Evolutionary conservation across 345 rosid genomes (phyloP).

Genomic region (Alliaria petiolata): DNA sequence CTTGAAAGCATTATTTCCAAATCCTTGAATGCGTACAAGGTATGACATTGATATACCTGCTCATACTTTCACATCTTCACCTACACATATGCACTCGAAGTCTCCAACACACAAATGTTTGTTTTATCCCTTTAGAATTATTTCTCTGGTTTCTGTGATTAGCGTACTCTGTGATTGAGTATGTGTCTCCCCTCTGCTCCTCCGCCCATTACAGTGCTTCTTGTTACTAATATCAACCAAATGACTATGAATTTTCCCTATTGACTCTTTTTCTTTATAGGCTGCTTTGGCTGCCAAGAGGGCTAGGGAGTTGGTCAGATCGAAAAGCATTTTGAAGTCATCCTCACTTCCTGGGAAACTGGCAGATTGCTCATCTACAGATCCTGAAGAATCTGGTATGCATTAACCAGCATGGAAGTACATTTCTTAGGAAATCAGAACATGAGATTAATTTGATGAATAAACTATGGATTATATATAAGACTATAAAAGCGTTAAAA

Average conservation of each 20-base stretch:
- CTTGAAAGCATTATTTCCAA: slow-evolving; percentile 91
- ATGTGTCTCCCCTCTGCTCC: not conserved
- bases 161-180: not conserved
- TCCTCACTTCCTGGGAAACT: slow-evolving; percentile 98
- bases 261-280: slow-evolving; percentile 37
- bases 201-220: not conserved
- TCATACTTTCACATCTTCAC: not conserved
- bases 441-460: slow-evolving; percentile 39
- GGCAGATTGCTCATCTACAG: slow-evolving; percentile 91
- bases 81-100: not conserved
- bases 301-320: slow-evolving; percentile 95
- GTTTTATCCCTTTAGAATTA: not conserved
- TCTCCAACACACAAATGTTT: not conserved
- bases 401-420: slow-evolving; percentile 38
- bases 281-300: slow-evolving; percentile 98
- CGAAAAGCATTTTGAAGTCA: slow-evolving; percentile 80
- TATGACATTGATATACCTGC: slow-evolving; percentile 18
- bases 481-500: not conserved
- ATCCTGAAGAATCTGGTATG: slow-evolving; percentile 91
- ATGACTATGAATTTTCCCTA: not conserved
- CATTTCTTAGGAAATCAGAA: slow-evolving; percentile 73
- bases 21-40: slow-evolving; percentile 94
- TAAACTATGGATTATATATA: not conserved
- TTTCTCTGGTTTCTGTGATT: not conserved
- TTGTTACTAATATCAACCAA: not conserved